Percentiles rank a stretch among this genome's conserved stretches.
Conservation (phyloP, 768 basidiomycete species). For the Russula brevipes region DNA sequence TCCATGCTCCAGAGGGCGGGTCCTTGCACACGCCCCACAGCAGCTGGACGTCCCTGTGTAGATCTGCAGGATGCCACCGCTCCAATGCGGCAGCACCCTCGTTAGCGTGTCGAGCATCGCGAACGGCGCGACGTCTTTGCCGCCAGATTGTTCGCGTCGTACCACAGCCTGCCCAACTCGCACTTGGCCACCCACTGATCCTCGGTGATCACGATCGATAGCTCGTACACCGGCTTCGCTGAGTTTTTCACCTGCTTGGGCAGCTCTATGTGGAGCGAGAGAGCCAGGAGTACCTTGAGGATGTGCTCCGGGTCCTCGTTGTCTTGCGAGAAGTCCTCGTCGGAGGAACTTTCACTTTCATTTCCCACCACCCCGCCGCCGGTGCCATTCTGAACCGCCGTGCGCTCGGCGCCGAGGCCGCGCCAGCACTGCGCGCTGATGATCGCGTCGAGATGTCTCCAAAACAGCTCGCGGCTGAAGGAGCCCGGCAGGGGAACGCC, state of each 20-base stretch:
- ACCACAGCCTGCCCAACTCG: neutral
- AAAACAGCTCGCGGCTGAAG: constrained; percentile 8
- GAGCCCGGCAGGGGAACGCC: neutral
- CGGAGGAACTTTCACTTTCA: neutral
- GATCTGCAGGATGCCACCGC: neutral
- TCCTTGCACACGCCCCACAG: constrained; percentile 1
- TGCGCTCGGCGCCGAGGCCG: neutral
- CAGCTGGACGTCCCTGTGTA: neutral
- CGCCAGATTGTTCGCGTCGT: neutral
- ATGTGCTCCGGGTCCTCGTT: constrained; percentile 1
- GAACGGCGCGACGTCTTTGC: neutral
- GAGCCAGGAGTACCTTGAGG: neutral
- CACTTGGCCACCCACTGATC: neutral
- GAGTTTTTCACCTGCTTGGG: too few species aligned
- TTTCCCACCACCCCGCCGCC: neutral
- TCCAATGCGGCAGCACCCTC: neutral
- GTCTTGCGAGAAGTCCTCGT: neutral
- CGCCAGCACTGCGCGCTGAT: neutral
- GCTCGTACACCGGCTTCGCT: neutral
- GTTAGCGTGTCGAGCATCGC: constrained; percentile 6
- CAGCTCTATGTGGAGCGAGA: neutral
- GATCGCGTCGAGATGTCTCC: constrained; percentile 11
- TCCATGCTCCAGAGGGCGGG: neutral
- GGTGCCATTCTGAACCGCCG: too few species aligned
- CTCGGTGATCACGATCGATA: neutral